These are phyloP conservation scores for Flaveria brownii DNA, from an alignment of 129 eudicot species.

Conservation along the genomic window DNA sequence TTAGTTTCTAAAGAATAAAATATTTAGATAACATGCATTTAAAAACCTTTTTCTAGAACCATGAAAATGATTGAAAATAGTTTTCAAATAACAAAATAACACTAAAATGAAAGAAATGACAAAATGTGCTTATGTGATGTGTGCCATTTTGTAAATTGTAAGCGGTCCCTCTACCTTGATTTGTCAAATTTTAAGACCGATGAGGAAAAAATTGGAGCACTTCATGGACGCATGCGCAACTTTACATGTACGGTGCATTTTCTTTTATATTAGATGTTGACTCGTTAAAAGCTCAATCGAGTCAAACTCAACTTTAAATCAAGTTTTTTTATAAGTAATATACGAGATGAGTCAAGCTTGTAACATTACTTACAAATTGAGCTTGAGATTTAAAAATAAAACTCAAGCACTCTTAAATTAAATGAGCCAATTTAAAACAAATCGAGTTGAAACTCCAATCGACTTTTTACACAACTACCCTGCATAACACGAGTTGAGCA, in stretches of 20 bases:
- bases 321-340: no score
- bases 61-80: neutral
- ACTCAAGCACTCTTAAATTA: no score
- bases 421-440: no score
- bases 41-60: neutral
- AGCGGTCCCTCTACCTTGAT: no score
- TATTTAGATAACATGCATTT: neutral
- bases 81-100: neutral
- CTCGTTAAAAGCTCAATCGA: neutral
- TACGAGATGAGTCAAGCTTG: no score
- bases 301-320: neutral
- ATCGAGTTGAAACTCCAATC: no score
- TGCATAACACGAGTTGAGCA: no score
- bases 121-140: neutral
- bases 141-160: no score
- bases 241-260: neutral
- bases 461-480: no score
- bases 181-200: no score
- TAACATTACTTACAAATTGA: no score
- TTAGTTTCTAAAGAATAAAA: neutral
- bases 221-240: slow-evolving; percentile 11
- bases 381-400: no score
- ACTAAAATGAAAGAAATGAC: neutral
- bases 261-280: neutral
- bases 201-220: neutral